Base-by-base conservation (phyloP, 192 early-diverging fungal genomes). In the Coemansia sp. region DNA sequence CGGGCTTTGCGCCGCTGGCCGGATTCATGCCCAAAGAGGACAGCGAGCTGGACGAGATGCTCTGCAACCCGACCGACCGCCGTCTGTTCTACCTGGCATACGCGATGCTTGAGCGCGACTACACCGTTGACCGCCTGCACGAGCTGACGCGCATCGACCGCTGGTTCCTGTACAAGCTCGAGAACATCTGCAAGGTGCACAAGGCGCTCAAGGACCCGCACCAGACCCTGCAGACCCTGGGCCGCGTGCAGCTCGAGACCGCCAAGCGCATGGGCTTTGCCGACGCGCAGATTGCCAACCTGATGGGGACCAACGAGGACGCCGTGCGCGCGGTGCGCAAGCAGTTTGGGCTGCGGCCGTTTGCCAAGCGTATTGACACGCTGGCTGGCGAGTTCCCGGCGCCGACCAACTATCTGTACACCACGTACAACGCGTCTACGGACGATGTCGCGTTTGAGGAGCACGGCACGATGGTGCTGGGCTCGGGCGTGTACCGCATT, bases 401-500 rank as follows among this genome's bases (percentile, higher is more conserved):
- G 25, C 81, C 88, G 46, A 98, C 95, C 40, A 98, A 98, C 76
- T 98, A 98, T 65, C 81, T 98, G 8, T 98, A 96, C 85, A 95
- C 88, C n/a, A 96, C 94, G n/a, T 98, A 98, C 84, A 95, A 95
- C 71, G 95, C 88, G 4, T 73, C 86, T 0, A 84, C 87, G 0
- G 80, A 96, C 55, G 95, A 98, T 65, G 91, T 98, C 18, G 58
- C 45, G 9, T 98, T 98, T 56, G 72, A 88, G 23, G 95, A 95
- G 69, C 83, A 86, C 47, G 95, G 94, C 48, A 90, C 92, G 11
- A 94, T 97, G 89, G 94, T 98, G 5, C 84, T 98, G 52, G 96
- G 96, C 14, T 95, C 93, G 4, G 96, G 96, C 48, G 96, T 98
- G 23, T 98, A 98, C 78, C 86, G 95, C 51, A 98, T 98, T 50